Evolutionary conservation across 495 filamentous ascomycete genomes (phyloP).

Genomic region (Penicillium argentinense): DNA sequence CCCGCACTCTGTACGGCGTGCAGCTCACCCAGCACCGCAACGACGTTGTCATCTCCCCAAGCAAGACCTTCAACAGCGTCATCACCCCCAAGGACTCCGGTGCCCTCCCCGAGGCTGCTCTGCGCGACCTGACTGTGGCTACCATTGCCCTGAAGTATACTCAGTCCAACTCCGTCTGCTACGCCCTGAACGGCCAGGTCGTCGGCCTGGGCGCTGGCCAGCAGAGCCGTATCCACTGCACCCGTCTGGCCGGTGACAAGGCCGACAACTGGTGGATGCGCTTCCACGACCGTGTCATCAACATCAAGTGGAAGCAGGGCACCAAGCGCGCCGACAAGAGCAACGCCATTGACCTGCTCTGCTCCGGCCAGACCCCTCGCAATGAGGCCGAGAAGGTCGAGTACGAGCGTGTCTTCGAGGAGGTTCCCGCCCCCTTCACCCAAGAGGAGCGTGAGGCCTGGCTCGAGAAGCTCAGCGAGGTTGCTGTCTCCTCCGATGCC

Average conservation of each 20-base stretch:
- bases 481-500: conserved; percentile 88
- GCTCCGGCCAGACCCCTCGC: conserved; percentile 80
- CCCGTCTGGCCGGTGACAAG: conserved; percentile 96
- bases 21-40: conserved; percentile 87
- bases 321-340: conserved; percentile 95
- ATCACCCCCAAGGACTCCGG: conserved; percentile 77
- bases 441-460: conserved; percentile 80
- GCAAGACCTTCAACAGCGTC: conserved; percentile 77
- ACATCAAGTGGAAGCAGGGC: conserved; percentile 94
- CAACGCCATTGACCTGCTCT: conserved; percentile 95
- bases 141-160: conserved; percentile 98
- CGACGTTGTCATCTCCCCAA: conserved; percentile 79
- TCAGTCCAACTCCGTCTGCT: conserved; percentile 98
- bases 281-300: conserved; percentile 83
- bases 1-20: conserved; percentile 83
- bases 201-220: conserved; percentile 94
- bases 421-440: conserved; percentile 82
- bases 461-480: conserved; percentile 75
- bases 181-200: conserved; percentile 90
- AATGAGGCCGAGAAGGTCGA: conserved; percentile 75
- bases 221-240: conserved; percentile 98
- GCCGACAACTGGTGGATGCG: conserved; percentile 99
- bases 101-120: conserved; percentile 73
- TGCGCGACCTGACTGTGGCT: conserved; percentile 89
- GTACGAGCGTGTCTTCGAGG: conserved; percentile 88